Evolutionary conservation across 805 yeast species (phyloP).

Genomic region (Maudiozyma saulgeensis): DNA sequence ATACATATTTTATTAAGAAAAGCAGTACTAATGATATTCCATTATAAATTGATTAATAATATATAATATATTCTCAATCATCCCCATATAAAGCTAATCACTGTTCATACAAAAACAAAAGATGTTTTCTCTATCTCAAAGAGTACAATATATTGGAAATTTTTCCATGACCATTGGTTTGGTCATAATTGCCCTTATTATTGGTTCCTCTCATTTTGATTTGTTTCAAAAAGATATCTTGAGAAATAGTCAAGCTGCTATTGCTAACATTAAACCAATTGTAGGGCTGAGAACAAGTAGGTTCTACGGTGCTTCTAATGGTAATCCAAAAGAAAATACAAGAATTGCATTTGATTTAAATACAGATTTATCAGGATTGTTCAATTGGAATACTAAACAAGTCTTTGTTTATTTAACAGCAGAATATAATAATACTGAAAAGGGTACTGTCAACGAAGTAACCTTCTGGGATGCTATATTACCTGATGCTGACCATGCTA

Average conservation of each 20-base stretch:
- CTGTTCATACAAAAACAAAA: too few relatives aligned
- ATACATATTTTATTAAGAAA: too few relatives aligned
- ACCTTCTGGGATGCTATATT: constrained; percentile 90
- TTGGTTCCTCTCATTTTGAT: constrained; percentile 41
- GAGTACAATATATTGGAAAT: constrained; percentile 44
- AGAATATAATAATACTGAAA: constrained; percentile 48
- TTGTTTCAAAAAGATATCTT: constrained; percentile 39
- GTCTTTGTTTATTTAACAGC: constrained; percentile 87
- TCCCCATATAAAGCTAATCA: too few relatives aligned
- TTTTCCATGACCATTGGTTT: constrained; percentile 44
- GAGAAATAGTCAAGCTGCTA: constrained; percentile 29
- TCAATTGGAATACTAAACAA: constrained; percentile 96
- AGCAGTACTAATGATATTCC: too few relatives aligned
- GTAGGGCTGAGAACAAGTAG: constrained; percentile 45
- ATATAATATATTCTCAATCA: too few relatives aligned
- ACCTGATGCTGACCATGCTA: constrained; percentile 47
- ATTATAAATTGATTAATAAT: too few relatives aligned
- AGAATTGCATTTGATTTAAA: constrained; percentile 63
- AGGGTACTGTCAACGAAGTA: constrained; percentile 48
- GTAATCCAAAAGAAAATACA: constrained; percentile 68
- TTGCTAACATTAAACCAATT: constrained; percentile 30
- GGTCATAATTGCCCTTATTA: constrained; percentile 38
- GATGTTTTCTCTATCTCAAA: constrained; percentile 36
- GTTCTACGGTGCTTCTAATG: constrained; percentile 56
- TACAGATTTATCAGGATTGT: constrained; percentile 65